These are phyloP conservation scores for Holtermannia corniformis DNA, from an alignment of 768 basidiomycete species.

Conservation along the genomic window DNA sequence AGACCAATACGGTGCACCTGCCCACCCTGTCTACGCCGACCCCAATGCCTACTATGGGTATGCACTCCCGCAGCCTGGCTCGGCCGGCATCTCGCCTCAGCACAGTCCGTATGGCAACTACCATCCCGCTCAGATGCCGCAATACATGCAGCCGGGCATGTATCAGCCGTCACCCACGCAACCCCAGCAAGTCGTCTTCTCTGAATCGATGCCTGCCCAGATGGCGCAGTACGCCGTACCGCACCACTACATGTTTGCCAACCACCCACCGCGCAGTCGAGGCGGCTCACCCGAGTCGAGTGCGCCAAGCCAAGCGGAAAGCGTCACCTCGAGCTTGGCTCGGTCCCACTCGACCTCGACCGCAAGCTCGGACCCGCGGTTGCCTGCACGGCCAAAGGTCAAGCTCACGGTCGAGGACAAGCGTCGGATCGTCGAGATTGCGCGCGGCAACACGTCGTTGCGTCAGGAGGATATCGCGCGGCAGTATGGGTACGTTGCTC, in stretches of 20 bases:
- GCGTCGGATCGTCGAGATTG: slow-evolving; percentile 34
- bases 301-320: slow-evolving; percentile 16
- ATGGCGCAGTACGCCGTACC: not conserved
- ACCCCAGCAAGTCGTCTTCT: not conserved
- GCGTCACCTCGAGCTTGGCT: slow-evolving; percentile 8
- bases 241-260: not conserved
- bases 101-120: not conserved
- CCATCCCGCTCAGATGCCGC: not conserved
- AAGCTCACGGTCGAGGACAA: slow-evolving; percentile 40
- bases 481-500: slow-evolving; percentile 30
- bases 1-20: not conserved
- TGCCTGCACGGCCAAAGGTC: slow-evolving; percentile 28
- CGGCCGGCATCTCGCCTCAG: not conserved
- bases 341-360: slow-evolving; percentile 22
- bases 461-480: slow-evolving; percentile 40
- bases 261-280: slow-evolving; percentile 14
- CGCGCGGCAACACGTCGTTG: slow-evolving; percentile 29
- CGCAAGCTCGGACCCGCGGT: slow-evolving; percentile 5
- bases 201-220: not conserved
- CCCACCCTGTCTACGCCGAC: no score
- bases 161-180: not conserved
- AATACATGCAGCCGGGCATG: not conserved
- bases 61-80: no score
- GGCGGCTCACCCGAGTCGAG: slow-evolving; percentile 23
- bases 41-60: no score